Conservation (phyloP, 805 yeast species). For the Starmerella riodocensis region DNA sequence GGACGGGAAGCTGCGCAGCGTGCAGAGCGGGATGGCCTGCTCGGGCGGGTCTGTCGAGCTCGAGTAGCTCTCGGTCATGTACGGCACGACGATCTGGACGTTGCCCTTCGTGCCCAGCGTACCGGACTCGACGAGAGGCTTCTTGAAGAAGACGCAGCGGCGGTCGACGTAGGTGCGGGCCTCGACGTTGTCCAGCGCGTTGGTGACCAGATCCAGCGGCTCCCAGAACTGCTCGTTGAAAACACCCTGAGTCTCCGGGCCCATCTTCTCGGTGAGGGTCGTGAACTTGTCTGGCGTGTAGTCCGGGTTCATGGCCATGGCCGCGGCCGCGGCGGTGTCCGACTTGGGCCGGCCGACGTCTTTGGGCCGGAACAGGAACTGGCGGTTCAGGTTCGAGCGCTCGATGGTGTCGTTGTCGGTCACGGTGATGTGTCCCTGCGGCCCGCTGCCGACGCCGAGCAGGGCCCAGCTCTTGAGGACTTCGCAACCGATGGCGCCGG, state of each 20-base stretch:
- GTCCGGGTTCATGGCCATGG: slow-evolving; percentile 71
- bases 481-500: slow-evolving; percentile 99
- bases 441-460: slow-evolving; percentile 89
- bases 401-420: slow-evolving; percentile 95
- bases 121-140: slow-evolving; percentile 89
- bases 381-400: slow-evolving; percentile 90
- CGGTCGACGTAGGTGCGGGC: slow-evolving; percentile 97
- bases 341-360: slow-evolving; percentile 90
- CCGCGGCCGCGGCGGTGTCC: slow-evolving; percentile 81
- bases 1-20: slow-evolving; percentile 92
- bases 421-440: slow-evolving; percentile 66
- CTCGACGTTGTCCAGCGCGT: slow-evolving; percentile 94
- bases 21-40: slow-evolving; percentile 92
- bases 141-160: slow-evolving; percentile 84
- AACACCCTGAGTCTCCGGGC: slow-evolving; percentile 78
- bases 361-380: slow-evolving; percentile 82
- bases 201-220: slow-evolving; percentile 74
- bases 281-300: slow-evolving; percentile 56
- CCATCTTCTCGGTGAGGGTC: slow-evolving; percentile 74
- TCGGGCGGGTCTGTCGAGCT: slow-evolving; percentile 98
- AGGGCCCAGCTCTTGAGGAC: slow-evolving; percentile 97
- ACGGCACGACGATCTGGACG: slow-evolving; percentile 90
- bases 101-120: slow-evolving; percentile 98
- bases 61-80: slow-evolving; percentile 87
- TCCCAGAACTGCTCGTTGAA: slow-evolving; percentile 82